Base-by-base conservation (phyloP, 805 yeast genomes). In the Jamesozyma gamospora region DNA sequence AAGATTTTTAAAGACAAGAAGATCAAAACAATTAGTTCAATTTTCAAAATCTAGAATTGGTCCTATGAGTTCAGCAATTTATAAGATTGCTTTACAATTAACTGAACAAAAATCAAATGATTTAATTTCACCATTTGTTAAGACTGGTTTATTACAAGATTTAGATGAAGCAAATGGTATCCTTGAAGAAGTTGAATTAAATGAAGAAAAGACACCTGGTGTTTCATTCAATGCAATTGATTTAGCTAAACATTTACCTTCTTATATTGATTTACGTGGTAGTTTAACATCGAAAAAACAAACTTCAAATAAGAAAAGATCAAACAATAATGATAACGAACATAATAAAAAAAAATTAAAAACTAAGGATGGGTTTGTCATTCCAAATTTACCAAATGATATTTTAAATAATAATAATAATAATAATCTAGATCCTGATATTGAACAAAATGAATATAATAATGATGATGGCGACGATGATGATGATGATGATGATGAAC, bases 11-110 rank as follows among this genome's bases (percentile, higher is more conserved):
- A 80, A 85, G 52, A 62, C 72, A 27, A 68, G 79, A 51, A 71
- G 96, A 47, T 70, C 82, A 10, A 58, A 65, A 34, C 82, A 82
- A 48, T 66, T 92, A 13, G 74, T 67, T 1, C 73, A 74, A 27
- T 69, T 82, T 36, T 82, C 80, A 12, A 66, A 70, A 25, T 79
- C 81, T 34, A 70, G 85, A 39, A 60, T 87, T 26, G 97, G 97
- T 3, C 61, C 69, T 6, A 58, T 82, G 2, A 69, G 94, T 0
- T 69, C 92, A 0, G 60, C 67, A 33, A 69, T 92, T 10, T 90
- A 83, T 55, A 66, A 67, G 34, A 58, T 68, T 10, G 75, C 79
- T 3, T 69, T 92, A 41, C 48, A 60, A 14, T 53, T 71, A 30
- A 66, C 82, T 15, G 96, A 86, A 56, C 68, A 64, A 46, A 64